phyloP scores from a whole-genome alignment of 2,329 filamentous ascomycete species.

The Fusarium torreyae region DNA sequence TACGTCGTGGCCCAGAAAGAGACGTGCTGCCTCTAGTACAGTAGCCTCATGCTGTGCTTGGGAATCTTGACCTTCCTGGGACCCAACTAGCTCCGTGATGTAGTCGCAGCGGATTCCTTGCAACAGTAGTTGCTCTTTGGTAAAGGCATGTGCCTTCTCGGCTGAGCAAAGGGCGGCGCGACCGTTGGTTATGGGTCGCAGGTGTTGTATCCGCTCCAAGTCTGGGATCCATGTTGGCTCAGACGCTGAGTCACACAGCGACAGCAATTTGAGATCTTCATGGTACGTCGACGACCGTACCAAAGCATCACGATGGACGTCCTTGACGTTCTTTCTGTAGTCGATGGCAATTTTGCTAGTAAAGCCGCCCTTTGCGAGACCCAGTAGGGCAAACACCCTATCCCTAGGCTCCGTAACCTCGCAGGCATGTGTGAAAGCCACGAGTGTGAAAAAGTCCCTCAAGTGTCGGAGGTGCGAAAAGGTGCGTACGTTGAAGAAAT shows the following conservation, averaged over 20 bases:
- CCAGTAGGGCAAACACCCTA: conserved; percentile 3
- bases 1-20: not conserved
- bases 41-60: conserved; percentile 4
- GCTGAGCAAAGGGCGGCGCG: conserved; percentile 4
- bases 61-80: not conserved
- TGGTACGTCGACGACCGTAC: conserved; percentile 7
- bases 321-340: conserved; percentile 1
- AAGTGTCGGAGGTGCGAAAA: conserved; percentile 2
- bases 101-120: conserved; percentile 11
- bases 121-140: not conserved
- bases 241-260: conserved; percentile 8
- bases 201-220: conserved; percentile 7
- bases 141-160: conserved; percentile 3
- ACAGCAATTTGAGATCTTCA: conserved; percentile 6
- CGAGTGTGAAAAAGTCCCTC: conserved; percentile 10
- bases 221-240: conserved; percentile 12
- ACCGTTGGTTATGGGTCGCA: not conserved
- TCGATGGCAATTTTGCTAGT: conserved; percentile 1
- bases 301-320: conserved; percentile 8
- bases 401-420: conserved; percentile 2
- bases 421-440: conserved; percentile 1
- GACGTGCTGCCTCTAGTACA: conserved; percentile 7
- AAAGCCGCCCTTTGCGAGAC: conserved; percentile 8
- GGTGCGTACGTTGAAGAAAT: conserved; percentile 3
- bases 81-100: conserved; percentile 4